phyloP scores from a whole-genome alignment of 116 monocot genomes.

The Papilionanthe hybrid region DNA sequence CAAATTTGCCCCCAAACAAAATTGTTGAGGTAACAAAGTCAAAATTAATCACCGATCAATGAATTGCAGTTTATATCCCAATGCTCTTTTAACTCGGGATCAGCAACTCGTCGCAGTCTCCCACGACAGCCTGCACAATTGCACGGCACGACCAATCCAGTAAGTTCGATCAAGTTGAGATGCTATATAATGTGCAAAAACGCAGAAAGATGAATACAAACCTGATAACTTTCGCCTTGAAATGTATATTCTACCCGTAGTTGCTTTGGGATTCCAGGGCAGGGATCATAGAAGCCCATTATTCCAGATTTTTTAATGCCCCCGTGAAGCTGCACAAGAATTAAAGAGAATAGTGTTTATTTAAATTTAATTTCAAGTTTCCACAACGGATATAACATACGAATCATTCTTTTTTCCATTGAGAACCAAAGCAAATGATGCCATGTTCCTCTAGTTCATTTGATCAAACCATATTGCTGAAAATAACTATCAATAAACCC shows the following conservation, averaged over 20 bases:
- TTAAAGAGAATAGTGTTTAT: neutral
- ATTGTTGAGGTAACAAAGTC: neutral
- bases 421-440: neutral
- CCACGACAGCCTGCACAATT: slow-evolving; percentile 47
- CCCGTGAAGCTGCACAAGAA: slow-evolving; percentile 63
- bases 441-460: too few species aligned
- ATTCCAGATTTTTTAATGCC: slow-evolving; percentile 96
- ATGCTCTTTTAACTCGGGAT: slow-evolving; percentile 52
- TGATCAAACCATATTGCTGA: too few species aligned
- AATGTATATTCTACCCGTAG: slow-evolving; percentile 75
- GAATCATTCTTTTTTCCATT: neutral
- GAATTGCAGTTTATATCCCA: neutral
- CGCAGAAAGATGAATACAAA: slow-evolving; percentile 2
- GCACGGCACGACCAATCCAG: neutral
- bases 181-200: neutral
- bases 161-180: neutral
- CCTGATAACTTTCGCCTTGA: slow-evolving; percentile 48
- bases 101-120: slow-evolving; percentile 51
- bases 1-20: neutral
- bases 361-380: neutral
- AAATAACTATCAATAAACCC: too few species aligned
- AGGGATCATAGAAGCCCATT: slow-evolving; percentile 98
- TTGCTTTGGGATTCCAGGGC: slow-evolving; percentile 73
- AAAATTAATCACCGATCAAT: neutral
- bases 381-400: neutral